Percentiles rank a stretch among this genome's conserved stretches.
phyloP scores from a whole-genome alignment of 139 green algal species.

The Chlamydomonas applanata region DNA sequence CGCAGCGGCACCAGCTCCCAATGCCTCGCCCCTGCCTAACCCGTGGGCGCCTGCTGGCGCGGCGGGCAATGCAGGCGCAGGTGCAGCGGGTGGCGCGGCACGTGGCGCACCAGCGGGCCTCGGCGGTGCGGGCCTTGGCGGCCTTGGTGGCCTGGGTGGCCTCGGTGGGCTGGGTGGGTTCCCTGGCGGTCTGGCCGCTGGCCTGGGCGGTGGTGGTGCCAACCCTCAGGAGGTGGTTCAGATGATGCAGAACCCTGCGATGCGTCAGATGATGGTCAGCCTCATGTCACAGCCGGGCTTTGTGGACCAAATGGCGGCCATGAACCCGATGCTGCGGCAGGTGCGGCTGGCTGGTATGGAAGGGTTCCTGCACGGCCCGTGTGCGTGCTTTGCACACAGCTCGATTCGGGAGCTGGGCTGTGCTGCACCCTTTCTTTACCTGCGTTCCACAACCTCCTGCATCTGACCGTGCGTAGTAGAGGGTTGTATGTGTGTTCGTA shows the following conservation, averaged over 20 bases:
- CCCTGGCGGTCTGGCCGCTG: constrained; percentile 10
- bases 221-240: constrained; percentile 14
- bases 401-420: no score
- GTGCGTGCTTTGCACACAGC: no score
- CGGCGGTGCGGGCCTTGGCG: constrained; percentile 10
- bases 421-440: no score
- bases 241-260: constrained; percentile 65
- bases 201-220: neutral
- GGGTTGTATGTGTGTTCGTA: no score
- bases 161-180: constrained; percentile 21
- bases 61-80: constrained; percentile 14
- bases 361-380: neutral
- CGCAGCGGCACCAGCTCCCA: constrained; percentile 47
- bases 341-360: constrained; percentile 3
- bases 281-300: constrained; percentile 68
- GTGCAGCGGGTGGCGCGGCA: neutral
- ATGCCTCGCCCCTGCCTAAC: constrained; percentile 92
- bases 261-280: constrained; percentile 70
- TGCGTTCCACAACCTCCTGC: no score
- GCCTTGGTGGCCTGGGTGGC: constrained; percentile 18
- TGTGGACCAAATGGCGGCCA: constrained; percentile 58
- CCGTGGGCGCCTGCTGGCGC: constrained; percentile 72
- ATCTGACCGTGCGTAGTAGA: no score
- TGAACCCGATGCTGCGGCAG: constrained; percentile 52
- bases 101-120: constrained; percentile 13